These are phyloP conservation scores for Colletotrichum sp. DNA, from an alignment of 2,329 filamentous ascomycete genomes.

Conservation along the genomic window DNA sequence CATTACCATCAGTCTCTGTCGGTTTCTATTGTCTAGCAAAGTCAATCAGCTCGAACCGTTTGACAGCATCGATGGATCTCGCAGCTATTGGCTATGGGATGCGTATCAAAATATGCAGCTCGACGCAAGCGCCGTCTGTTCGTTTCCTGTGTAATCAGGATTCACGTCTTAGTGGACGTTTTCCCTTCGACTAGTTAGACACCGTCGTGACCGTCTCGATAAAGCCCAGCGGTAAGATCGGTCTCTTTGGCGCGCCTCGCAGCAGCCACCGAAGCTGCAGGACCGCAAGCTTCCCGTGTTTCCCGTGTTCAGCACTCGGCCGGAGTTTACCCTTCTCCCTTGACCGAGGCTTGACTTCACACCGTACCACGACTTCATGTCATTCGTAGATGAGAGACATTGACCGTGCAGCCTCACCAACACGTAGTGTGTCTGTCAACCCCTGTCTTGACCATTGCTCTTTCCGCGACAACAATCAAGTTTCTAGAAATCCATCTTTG, in stretches of 20 bases:
- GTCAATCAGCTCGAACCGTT: neutral
- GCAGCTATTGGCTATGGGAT: neutral
- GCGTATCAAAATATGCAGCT: neutral
- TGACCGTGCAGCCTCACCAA: neutral
- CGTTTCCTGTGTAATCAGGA: neutral
- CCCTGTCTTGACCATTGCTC: neutral
- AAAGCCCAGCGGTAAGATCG: neutral
- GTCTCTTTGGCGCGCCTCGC: neutral
- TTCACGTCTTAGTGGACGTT: neutral
- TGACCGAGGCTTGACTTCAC: slow-evolving; percentile 1
- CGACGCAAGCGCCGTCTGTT: neutral
- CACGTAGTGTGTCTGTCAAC: neutral
- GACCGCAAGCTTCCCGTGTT: neutral
- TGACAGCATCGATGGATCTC: neutral
- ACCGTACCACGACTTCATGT: neutral
- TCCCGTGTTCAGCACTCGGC: neutral
- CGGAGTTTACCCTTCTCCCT: neutral
- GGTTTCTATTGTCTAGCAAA: neutral
- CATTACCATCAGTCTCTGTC: neutral
- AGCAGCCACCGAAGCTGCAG: neutral
- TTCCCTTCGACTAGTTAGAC: neutral
- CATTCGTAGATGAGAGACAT: neutral
- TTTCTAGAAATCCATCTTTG: neutral
- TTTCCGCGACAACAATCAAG: neutral
- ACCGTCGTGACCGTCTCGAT: neutral